Base-by-base conservation (phyloP, 163 green algal species). In the Picocystis sp. region DNA sequence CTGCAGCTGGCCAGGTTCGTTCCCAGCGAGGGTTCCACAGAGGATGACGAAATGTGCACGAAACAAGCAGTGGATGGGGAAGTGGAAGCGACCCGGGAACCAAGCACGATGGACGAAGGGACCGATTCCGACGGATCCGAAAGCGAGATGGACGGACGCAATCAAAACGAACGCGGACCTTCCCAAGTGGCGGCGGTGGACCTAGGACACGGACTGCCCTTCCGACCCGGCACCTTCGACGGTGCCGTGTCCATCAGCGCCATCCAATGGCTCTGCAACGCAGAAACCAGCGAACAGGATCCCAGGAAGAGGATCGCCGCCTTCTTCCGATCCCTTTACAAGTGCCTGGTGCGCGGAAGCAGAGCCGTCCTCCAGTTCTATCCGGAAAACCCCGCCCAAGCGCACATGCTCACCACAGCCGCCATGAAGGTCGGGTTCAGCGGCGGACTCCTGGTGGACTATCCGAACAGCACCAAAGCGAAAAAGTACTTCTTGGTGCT, bases 191-290 rank as follows among this genome's bases (percentile, higher is more conserved):
- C 29, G 29, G 29, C 29, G 29, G 29, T 38, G 17, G 89, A 98
- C 70, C 72, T 98, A 61, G 89, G 89, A 13, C 79, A 95, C 15
- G 87, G 86, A 1, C 44, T 95, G 60, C 81, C 84, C 12, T 62
- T 97, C 43, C 67, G 82, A 14, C 62, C 67, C 0, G 85, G 83
- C 48, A 67, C 56, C 22, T 90, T 93, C 66, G 86, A 95, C 62
- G 86, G 86, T 1, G 83, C 81, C 48, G 84, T 98, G 60, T 81
- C 54, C 70, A 97, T 98, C 57, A 89, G 72, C 1, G 89, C 89
- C 2, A 70, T 96, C 45, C 89, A 94, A 73, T 98, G 90, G 90
- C 78, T 98, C 12, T 98, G 90, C 77, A 97, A 98, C 64, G 90
- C 90, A 3, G 87, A 94, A 68, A 70, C 68, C 22, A 63, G 57